Conservation (phyloP, 352 stramenopile species). For the Lagenidium sp. region DNA sequence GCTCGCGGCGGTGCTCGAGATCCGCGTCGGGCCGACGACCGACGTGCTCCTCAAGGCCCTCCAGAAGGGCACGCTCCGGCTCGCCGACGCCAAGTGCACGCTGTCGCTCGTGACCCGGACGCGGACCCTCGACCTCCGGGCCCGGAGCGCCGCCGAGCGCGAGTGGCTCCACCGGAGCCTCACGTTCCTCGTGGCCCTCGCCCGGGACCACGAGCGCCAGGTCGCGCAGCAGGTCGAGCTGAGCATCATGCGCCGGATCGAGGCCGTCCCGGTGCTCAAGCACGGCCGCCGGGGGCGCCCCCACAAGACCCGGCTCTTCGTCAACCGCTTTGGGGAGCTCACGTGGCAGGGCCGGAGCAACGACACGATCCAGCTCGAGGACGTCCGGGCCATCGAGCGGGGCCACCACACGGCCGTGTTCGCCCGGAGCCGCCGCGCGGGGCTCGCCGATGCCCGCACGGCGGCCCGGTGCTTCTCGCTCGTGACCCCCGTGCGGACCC, state of each 20-base stretch:
- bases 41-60: constrained; percentile 57
- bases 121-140: constrained; percentile 70
- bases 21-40: constrained; percentile 44
- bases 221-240: constrained; percentile 74
- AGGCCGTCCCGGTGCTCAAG: constrained; percentile 61
- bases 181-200: constrained; percentile 60
- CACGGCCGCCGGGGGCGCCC: constrained; percentile 64
- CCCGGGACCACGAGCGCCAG: constrained; percentile 58
- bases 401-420: constrained; percentile 65
- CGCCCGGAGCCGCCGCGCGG: constrained; percentile 23
- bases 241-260: constrained; percentile 81
- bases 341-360: constrained; percentile 73
- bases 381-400: constrained; percentile 46
- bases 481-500: constrained; percentile 42
- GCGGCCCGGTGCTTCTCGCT: constrained; percentile 59
- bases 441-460: constrained; percentile 18
- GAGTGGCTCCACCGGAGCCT: constrained; percentile 76
- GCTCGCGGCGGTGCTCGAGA: constrained; percentile 41
- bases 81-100: constrained; percentile 58
- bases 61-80: constrained; percentile 52
- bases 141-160: constrained; percentile 49
- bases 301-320: constrained; percentile 76
- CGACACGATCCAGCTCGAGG: constrained; percentile 69
- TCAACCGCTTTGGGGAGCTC: constrained; percentile 78
- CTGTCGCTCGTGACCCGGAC: constrained; percentile 67